phyloP scores from a whole-genome alignment of 257 asterid species.

The Solanum peruvianum region DNA sequence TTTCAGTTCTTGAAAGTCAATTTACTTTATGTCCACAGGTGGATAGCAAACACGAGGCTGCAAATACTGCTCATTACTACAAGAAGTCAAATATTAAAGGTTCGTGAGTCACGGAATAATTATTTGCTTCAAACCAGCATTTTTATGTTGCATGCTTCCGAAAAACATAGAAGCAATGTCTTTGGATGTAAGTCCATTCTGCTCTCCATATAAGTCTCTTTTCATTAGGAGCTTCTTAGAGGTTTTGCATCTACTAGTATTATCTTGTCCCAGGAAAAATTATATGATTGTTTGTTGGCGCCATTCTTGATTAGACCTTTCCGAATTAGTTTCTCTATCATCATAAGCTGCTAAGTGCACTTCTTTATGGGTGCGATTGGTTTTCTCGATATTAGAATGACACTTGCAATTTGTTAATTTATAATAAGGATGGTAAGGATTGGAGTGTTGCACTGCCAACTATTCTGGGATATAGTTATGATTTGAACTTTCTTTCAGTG shows the following conservation, averaged over 20 bases:
- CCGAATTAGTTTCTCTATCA: background rate
- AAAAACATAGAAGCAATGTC: background rate
- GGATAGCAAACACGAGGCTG: conserved; percentile 97
- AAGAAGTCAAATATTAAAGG: conserved; percentile 67
- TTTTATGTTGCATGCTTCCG: background rate
- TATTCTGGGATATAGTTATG: background rate
- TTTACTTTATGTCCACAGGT: conserved; percentile 24
- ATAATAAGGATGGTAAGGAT: background rate
- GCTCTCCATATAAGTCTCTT: background rate
- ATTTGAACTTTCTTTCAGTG: background rate
- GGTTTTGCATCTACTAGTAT: background rate
- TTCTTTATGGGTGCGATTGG: background rate
- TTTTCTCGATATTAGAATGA: background rate
- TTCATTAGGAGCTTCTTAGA: background rate
- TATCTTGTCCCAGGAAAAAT: background rate
- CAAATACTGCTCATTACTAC: conserved; percentile 87
- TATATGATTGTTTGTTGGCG: background rate
- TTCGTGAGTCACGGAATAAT: background rate
- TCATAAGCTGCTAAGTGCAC: background rate
- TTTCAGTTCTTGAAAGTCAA: background rate
- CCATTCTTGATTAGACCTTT: background rate
- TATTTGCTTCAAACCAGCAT: background rate
- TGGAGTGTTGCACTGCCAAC: background rate
- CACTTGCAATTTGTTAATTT: background rate
- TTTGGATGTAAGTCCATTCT: background rate